phyloP scores from a whole-genome alignment of 371 early-diverging fungal genomes.

The Syncephalastrum monosporum region DNA sequence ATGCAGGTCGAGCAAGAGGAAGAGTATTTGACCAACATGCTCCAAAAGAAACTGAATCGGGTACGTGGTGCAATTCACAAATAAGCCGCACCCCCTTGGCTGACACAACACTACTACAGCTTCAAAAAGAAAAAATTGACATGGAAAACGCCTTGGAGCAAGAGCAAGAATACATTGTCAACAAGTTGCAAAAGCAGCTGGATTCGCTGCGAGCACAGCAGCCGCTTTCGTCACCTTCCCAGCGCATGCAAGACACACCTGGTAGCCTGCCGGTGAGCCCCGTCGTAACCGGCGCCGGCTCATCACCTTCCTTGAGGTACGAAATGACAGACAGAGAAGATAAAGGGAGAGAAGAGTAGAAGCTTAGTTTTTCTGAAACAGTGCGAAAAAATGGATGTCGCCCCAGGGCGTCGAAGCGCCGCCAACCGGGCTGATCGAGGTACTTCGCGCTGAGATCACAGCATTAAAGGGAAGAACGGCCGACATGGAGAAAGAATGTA shows the following conservation, averaged over 20 bases:
- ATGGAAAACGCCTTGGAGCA: slow-evolving; percentile 81
- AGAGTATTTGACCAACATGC: slow-evolving; percentile 71
- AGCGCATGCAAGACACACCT: slow-evolving; percentile 22
- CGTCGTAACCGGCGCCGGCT: slow-evolving; percentile 28
- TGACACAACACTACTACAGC: slow-evolving; percentile 17
- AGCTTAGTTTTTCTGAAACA: slow-evolving; percentile 3
- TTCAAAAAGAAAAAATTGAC: slow-evolving; percentile 81
- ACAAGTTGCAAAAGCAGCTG: slow-evolving; percentile 64
- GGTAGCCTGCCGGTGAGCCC: slow-evolving; percentile 34
- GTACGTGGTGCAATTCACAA: slow-evolving; percentile 21
- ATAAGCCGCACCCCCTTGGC: neutral
- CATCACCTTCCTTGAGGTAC: slow-evolving; percentile 34
- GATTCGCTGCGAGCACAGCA: slow-evolving; percentile 54
- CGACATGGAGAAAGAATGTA: slow-evolving; percentile 78
- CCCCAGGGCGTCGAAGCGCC: slow-evolving; percentile 43
- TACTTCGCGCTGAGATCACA: slow-evolving; percentile 68
- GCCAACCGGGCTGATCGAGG: slow-evolving; percentile 59
- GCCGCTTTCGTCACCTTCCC: slow-evolving; percentile 33
- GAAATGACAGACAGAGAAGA: neutral
- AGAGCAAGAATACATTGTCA: slow-evolving; percentile 84
- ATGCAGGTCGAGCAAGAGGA: slow-evolving; percentile 75
- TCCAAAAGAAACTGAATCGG: slow-evolving; percentile 72
- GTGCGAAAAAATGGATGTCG: slow-evolving; percentile 55
- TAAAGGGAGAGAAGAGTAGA: no score
- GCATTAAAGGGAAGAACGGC: slow-evolving; percentile 57